These are phyloP conservation scores for Aspergillus homomorphus DNA, from an alignment of 495 filamentous ascomycete species.

Conservation along the genomic window DNA sequence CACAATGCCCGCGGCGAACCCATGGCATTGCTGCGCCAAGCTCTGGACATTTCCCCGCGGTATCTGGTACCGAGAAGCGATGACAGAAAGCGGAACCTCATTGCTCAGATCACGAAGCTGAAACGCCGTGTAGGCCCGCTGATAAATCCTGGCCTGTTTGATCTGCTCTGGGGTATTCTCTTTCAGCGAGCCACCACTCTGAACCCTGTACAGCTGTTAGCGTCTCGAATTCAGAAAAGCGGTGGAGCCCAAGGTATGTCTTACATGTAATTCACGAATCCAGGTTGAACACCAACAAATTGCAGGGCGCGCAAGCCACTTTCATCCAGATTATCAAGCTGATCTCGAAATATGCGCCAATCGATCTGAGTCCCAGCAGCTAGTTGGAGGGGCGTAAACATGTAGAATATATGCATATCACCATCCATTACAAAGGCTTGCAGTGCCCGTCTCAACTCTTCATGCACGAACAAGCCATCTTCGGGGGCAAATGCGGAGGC, in stretches of 20 bases:
- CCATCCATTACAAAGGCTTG: slow-evolving; percentile 79
- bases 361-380: slow-evolving; percentile 53
- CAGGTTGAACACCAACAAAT: slow-evolving; percentile 67
- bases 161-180: slow-evolving; percentile 61
- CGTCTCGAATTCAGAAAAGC: not conserved
- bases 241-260: slow-evolving; percentile 3
- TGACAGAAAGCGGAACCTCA: slow-evolving; percentile 66
- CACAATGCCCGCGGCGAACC: slow-evolving; percentile 74
- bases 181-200: slow-evolving; percentile 60
- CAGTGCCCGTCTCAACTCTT: slow-evolving; percentile 65
- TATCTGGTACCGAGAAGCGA: slow-evolving; percentile 66
- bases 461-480: slow-evolving; percentile 72
- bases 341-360: slow-evolving; percentile 70
- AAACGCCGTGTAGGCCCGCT: slow-evolving; percentile 75
- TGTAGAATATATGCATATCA: slow-evolving; percentile 81
- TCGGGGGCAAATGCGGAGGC: slow-evolving; percentile 70
- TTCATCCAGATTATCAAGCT: slow-evolving; percentile 68
- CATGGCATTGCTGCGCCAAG: slow-evolving; percentile 70
- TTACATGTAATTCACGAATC: slow-evolving; percentile 70
- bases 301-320: slow-evolving; percentile 65
- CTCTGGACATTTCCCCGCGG: slow-evolving; percentile 70
- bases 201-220: slow-evolving; percentile 55
- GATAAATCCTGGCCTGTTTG: slow-evolving; percentile 61
- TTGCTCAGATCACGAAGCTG: slow-evolving; percentile 82
- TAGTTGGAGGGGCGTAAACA: slow-evolving; percentile 67